Evolutionary conservation across 108 stramenopile genomes (phyloP), one percentile per base, ranked within the genome.

Genomic region (Nitzschia putrida): DNA sequence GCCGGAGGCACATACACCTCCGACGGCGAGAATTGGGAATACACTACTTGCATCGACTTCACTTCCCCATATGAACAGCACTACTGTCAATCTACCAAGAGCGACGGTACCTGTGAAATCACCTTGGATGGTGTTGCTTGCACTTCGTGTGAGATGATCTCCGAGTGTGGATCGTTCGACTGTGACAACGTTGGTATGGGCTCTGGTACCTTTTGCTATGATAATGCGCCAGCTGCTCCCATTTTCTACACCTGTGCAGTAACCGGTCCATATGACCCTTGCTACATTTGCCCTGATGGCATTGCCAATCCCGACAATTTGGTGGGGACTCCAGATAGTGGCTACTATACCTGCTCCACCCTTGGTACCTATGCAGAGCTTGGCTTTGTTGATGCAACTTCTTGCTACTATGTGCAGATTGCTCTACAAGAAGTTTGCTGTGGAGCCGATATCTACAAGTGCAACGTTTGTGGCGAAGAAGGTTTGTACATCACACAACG

Each of bases 171-270:
- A 9, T 43, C 20, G 2, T 68, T 68, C 42, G 54, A 68, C 39
- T 68, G 67, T 47, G 55, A 51, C 3, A 68, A 68, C 14, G 26
- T 53, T n/a, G 55, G 42, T 10, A 11, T 47, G 12, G 61, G 61
- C 7, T 10, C 20, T 16, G 61, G 61, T 2, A 45, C 9, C 22
- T 45, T 43, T 2, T 63, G 61, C 43, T 1, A 45, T 45, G 61
- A 47, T 24, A 10, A 12, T 13, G 0, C 44, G 10, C 29, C 29
- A 3, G 61, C 21, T 21, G 42, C 61, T 0, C 61, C 61, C 0
- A 43, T 22, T 18, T 63, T 63, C n/a, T 2, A 45, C 2, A 3
- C 7, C 8, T 63, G 61, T 18, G 22, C 23, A 23, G n/a, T 44
- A 4, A 6, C 0, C 1, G 61, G 61, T 3, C 20, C 40, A 39